Percentiles rank a stretch among this genome's conserved stretches.
Conservation (phyloP, 164 flowering plant species). For the Tetrastigma voinierianum region DNA sequence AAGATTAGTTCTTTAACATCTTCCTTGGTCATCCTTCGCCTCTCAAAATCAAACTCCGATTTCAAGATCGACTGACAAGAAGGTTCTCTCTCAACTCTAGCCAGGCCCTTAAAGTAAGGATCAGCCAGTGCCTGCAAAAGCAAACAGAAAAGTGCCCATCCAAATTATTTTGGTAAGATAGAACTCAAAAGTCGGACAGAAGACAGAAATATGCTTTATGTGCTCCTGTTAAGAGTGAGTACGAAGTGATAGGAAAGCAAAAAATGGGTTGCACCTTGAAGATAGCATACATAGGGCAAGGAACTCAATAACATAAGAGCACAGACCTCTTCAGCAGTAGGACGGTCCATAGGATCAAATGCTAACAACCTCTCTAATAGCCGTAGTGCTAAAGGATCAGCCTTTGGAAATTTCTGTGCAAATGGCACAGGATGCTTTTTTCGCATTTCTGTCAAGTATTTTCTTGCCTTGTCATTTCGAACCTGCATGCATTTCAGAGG, state of each 20-base stretch:
- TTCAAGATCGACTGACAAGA: slow-evolving; percentile 63
- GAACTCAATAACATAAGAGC: not conserved
- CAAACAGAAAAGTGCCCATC: slow-evolving; percentile 8
- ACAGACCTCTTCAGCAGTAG: slow-evolving; percentile 59
- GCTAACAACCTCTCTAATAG: slow-evolving; percentile 51
- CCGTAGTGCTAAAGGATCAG: slow-evolving; percentile 52
- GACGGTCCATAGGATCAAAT: slow-evolving; percentile 67
- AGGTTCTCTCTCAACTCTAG: slow-evolving; percentile 72
- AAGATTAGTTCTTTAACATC: slow-evolving; percentile 59
- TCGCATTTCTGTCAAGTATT: slow-evolving; percentile 60
- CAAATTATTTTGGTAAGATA: not conserved
- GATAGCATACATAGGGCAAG: not conserved
- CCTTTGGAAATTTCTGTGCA: slow-evolving; percentile 53
- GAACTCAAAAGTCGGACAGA: not conserved
- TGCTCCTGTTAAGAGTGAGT: not conserved
- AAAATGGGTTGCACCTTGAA: not conserved
- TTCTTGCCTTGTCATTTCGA: slow-evolving; percentile 71
- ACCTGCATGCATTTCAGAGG: slow-evolving; percentile 31
- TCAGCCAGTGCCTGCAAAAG: slow-evolving; percentile 55
- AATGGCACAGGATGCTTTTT: slow-evolving; percentile 51
- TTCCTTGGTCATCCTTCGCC: slow-evolving; percentile 58
- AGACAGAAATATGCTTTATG: not conserved
- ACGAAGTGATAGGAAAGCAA: not conserved
- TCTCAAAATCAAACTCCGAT: slow-evolving; percentile 72
- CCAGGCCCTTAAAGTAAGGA: slow-evolving; percentile 65